These are phyloP conservation scores for Podospora pseudopauciseta DNA, from an alignment of 495 filamentous ascomycete species.

Conservation along the genomic window DNA sequence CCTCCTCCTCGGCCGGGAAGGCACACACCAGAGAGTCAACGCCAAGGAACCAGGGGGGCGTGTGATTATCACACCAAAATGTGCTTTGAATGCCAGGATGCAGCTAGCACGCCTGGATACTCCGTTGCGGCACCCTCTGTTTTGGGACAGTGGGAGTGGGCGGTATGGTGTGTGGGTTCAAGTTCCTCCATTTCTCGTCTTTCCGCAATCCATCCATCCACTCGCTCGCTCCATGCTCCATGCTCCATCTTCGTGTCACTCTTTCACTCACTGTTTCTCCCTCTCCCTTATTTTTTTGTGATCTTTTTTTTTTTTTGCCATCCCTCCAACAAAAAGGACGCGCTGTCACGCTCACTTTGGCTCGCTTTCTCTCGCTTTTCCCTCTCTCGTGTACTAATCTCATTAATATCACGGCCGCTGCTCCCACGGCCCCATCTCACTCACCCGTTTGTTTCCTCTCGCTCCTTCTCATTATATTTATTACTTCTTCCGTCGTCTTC, in stretches of 20 bases:
- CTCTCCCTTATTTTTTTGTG: slow-evolving; percentile 11
- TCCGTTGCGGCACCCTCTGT: slow-evolving; percentile 7
- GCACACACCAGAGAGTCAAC: not conserved
- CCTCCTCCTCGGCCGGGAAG: slow-evolving; percentile 10
- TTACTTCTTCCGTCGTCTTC: slow-evolving; percentile 12
- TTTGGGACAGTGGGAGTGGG: not conserved
- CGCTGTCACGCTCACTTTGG: not conserved
- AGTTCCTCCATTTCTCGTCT: not conserved
- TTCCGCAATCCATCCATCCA: slow-evolving; percentile 5
- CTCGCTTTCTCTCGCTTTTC: slow-evolving; percentile 3
- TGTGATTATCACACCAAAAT: not conserved
- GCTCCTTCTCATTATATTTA: slow-evolving; percentile 12
- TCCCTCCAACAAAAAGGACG: not conserved
- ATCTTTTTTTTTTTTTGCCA: slow-evolving; percentile 5
- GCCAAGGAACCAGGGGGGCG: not conserved
- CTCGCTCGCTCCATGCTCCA: not conserved
- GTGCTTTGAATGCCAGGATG: slow-evolving; percentile 4
- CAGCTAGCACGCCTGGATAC: not conserved
- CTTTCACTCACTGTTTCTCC: slow-evolving; percentile 1
- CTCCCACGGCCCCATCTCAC: slow-evolving; percentile 1
- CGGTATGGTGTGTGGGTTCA: not conserved
- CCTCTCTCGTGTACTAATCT: slow-evolving; percentile 10
- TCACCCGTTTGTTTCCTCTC: slow-evolving; percentile 3
- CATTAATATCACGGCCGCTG: slow-evolving; percentile 11
- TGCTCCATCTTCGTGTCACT: slow-evolving; percentile 6